These are phyloP conservation scores for Ambrosiella beaveri DNA, from an alignment of 2,329 filamentous ascomycete genomes.

Conservation along the genomic window DNA sequence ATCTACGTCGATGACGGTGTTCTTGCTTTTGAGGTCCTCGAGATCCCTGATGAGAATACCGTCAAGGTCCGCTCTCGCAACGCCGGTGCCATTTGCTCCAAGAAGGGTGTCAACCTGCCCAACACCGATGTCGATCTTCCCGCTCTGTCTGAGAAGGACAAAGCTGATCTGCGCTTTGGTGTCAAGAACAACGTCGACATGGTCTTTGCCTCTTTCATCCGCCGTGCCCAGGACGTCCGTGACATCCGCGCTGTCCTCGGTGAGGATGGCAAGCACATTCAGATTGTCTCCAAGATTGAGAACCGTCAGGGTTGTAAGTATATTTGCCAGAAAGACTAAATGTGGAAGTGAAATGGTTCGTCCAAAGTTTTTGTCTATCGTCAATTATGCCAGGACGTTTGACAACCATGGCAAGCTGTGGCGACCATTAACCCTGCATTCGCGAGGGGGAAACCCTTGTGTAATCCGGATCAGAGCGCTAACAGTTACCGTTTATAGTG, in stretches of 20 bases:
- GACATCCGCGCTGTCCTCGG: slow-evolving; percentile 86
- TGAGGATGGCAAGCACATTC: slow-evolving; percentile 82
- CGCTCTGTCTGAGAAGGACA: slow-evolving; percentile 94
- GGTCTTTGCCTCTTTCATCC: slow-evolving; percentile 98
- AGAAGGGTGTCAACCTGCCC: slow-evolving; percentile 97
- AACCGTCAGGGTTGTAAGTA: slow-evolving; percentile 70
- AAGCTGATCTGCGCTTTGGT: slow-evolving; percentile 81
- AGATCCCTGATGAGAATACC: slow-evolving; percentile 76
- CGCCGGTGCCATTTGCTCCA: slow-evolving; percentile 96
- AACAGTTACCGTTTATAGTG: slow-evolving; percentile 22
- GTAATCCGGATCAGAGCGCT: not conserved
- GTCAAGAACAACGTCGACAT: slow-evolving; percentile 99
- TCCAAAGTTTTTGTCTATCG: not conserved
- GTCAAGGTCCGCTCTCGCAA: slow-evolving; percentile 77
- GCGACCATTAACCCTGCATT: not conserved
- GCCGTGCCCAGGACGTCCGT: slow-evolving; percentile 78
- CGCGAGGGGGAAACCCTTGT: not conserved
- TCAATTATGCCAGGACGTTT: not conserved
- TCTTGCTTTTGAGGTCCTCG: slow-evolving; percentile 83
- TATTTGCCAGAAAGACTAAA: not conserved
- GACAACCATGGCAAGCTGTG: not conserved
- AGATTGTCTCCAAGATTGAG: slow-evolving; percentile 99
- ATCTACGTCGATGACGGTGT: slow-evolving; percentile 99
- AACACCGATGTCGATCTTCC: slow-evolving; percentile 98
- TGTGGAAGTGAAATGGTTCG: not conserved